These are phyloP conservation scores for Penicillium sp. DNA, from an alignment of 2,329 filamentous ascomycete genomes.

Conservation along the genomic window DNA sequence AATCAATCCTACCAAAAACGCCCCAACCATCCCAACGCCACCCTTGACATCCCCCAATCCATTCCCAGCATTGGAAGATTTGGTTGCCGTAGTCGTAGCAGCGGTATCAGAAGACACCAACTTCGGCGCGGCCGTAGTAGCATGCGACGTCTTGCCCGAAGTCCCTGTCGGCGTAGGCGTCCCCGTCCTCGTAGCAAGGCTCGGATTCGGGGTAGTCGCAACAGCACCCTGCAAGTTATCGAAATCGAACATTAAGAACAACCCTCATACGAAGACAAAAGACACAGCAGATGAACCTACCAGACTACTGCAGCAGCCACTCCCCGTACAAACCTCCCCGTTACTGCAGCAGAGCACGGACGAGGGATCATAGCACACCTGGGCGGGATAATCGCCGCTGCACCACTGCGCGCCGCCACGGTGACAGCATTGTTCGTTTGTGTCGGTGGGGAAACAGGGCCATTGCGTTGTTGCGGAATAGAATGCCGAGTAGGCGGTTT, in stretches of 20 bases:
- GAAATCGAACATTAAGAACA: too few relatives aligned
- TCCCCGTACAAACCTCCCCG: not conserved
- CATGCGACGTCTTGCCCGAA: not conserved
- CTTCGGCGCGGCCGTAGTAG: not conserved
- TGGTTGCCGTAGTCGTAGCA: not conserved
- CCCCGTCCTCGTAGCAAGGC: not conserved
- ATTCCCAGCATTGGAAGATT: not conserved
- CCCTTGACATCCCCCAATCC: not conserved
- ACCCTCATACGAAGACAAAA: too few relatives aligned
- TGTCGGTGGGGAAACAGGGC: not conserved
- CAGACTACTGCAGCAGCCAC: not conserved
- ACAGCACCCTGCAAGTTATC: not conserved
- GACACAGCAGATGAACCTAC: not conserved
- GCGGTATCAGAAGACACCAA: not conserved
- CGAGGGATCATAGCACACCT: not conserved
- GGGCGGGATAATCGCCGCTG: not conserved
- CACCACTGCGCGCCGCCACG: not conserved
- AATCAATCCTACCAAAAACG: not conserved
- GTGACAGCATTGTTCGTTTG: not conserved
- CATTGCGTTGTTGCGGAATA: not conserved
- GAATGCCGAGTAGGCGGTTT: not conserved
- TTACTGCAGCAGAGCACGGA: not conserved
- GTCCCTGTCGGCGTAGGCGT: not conserved
- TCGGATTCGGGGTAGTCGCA: not conserved
- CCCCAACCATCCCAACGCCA: not conserved